Percentiles rank a stretch among this genome's conserved stretches.
phyloP scores from a whole-genome alignment of 331 rosid genomes.

The Quercus phellos region DNA sequence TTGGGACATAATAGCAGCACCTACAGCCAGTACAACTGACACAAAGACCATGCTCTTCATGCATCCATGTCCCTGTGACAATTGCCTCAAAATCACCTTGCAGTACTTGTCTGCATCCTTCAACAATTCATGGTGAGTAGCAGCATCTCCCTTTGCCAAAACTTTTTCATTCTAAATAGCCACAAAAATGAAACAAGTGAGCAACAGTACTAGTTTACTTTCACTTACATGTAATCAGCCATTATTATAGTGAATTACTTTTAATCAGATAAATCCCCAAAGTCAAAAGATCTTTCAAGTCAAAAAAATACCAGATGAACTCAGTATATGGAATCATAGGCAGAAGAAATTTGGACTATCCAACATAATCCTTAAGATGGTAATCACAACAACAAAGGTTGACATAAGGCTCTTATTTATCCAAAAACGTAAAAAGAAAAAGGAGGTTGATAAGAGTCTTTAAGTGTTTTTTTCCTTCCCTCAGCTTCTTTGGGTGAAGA shows the following conservation, averaged over 20 bases:
- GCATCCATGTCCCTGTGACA: slow-evolving; percentile 38
- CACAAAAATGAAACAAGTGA: background rate
- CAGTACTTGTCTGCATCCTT: slow-evolving; percentile 42
- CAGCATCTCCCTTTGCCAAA: slow-evolving; percentile 27
- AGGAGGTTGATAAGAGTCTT: background rate
- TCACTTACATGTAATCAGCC: background rate
- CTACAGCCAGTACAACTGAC: slow-evolving; percentile 27
- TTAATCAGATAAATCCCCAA: background rate
- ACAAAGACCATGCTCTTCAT: slow-evolving; percentile 35
- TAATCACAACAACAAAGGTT: background rate
- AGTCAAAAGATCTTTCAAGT: background rate
- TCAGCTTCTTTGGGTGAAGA: background rate
- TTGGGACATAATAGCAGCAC: slow-evolving; percentile 34
- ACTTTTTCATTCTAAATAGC: slow-evolving; percentile 34
- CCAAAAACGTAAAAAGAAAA: background rate
- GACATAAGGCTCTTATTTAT: too few species aligned
- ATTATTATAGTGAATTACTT: background rate
- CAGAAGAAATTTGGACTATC: background rate
- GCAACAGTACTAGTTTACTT: background rate
- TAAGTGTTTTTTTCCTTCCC: background rate
- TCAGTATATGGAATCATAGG: background rate
- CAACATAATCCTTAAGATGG: background rate
- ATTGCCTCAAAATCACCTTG: slow-evolving; percentile 26
- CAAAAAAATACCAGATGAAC: background rate
- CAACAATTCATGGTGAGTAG: slow-evolving; percentile 17